Percentiles rank a stretch among this genome's conserved stretches.
Evolutionary conservation across 768 basidiomycete genomes (phyloP).

Genomic region (Inosperma sp.): DNA sequence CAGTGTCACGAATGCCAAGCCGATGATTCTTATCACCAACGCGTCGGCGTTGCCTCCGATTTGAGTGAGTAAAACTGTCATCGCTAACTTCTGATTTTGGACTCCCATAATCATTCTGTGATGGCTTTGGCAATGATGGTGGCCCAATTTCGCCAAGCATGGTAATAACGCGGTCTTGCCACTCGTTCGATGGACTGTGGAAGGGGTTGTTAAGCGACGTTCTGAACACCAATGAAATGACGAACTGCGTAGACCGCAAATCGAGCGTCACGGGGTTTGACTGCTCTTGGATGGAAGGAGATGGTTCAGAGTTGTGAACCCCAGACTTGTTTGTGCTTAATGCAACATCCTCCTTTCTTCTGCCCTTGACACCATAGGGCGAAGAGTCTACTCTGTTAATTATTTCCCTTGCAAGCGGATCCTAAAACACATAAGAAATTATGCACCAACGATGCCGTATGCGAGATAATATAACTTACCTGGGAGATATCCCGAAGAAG

Average conservation of each 20-base stretch:
- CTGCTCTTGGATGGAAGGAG: slow-evolving; percentile 17
- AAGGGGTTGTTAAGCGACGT: not conserved
- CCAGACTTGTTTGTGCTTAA: slow-evolving; percentile 19
- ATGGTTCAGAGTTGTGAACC: no score
- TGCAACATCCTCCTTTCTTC: slow-evolving; percentile 36
- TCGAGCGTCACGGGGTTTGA: slow-evolving; percentile 31
- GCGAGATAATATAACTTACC: slow-evolving; percentile 30
- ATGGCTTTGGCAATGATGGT: slow-evolving; percentile 1
- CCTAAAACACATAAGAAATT: slow-evolving; percentile 37
- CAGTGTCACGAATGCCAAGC: slow-evolving; percentile 10
- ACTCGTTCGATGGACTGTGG: slow-evolving; percentile 70
- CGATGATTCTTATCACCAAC: slow-evolving; percentile 35
- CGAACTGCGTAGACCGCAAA: slow-evolving; percentile 61
- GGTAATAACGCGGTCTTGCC: slow-evolving; percentile 65
- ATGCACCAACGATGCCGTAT: slow-evolving; percentile 1
- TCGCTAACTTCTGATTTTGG: slow-evolving; percentile 25
- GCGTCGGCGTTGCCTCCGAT: slow-evolving; percentile 47
- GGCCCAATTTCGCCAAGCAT: slow-evolving; percentile 33
- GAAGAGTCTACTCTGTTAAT: slow-evolving; percentile 77
- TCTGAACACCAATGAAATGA: slow-evolving; percentile 13
- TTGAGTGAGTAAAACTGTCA: slow-evolving; percentile 31
- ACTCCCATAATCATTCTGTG: slow-evolving; percentile 9
- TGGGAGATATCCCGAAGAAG: slow-evolving; percentile 49
- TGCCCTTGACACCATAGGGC: slow-evolving; percentile 71
- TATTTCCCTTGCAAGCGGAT: slow-evolving; percentile 75